phyloP scores from a whole-genome alignment of 208 protist species.

The Spongospora subterranea region DNA sequence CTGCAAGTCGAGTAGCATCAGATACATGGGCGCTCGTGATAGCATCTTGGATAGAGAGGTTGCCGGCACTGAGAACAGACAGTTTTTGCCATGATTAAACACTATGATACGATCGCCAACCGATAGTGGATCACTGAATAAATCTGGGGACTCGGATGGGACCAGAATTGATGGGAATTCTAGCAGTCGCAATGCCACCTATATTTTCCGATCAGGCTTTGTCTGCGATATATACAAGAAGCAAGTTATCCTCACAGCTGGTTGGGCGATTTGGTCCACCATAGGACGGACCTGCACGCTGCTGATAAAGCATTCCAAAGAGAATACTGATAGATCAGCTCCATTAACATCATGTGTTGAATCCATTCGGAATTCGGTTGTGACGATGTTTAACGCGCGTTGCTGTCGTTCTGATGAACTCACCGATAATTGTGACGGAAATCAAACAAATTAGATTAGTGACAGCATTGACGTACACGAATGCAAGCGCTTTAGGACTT shows the following conservation, averaged over 20 bases:
- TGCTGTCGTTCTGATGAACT: background rate
- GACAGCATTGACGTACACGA: too few relatives aligned
- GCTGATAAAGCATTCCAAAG: background rate
- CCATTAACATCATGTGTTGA: background rate
- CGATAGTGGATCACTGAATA: background rate
- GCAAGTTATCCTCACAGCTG: background rate
- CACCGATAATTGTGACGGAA: background rate
- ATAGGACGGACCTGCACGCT: background rate
- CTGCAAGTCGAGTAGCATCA: background rate
- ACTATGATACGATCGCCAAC: background rate
- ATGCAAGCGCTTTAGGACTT: too few relatives aligned
- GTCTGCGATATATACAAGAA: background rate
- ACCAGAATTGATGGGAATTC: background rate
- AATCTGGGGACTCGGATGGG: background rate
- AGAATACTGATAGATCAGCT: constrained; percentile 22
- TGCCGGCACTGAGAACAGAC: constrained; percentile 42
- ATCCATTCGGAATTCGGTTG: background rate
- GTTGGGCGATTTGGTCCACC: background rate
- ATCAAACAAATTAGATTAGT: background rate
- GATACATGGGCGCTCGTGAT: background rate
- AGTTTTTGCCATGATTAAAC: constrained; percentile 9
- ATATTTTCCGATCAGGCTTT: background rate
- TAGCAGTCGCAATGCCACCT: constrained; percentile 32
- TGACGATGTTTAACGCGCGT: background rate
- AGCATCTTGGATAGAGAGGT: background rate